Evolutionary conservation across 495 filamentous ascomycete species (phyloP), one percentile per base, ranked within the genome.

Genomic region (Pseudoneurospora amorphoporcata): DNA sequence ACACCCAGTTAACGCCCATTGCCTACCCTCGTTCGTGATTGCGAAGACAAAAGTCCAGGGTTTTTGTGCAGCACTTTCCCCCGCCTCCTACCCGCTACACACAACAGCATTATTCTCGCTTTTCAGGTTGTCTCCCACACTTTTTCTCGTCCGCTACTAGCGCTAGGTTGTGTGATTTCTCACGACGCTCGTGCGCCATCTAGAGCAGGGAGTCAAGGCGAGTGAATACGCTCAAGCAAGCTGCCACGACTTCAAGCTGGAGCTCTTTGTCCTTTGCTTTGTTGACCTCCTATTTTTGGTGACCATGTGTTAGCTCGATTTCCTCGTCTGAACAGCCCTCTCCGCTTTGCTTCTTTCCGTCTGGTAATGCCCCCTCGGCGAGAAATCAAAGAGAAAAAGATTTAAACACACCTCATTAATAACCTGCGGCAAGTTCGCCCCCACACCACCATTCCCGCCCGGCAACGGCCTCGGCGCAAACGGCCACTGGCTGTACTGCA

Each of bases 401-500:
- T 58, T 1, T 23, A 3, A 35, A 74, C 81, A 73, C 40, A 86
- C 85, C 80, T 98, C 94, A 71, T 88, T 85, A 74, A 97, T 90
- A 39, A 92, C 91, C 82, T 94, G 91, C n/a, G 91, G 91, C 78
- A 98, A 78, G 81, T 98, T 99, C 77, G 94, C 92, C n/a, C 94
- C 95, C 72, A 97, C 92, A 19, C 53, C 53, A 8, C 92, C 92
- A 69, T 89, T 90, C 45, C 88, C 90, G 4, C 53, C 53, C 2
- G 53, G 53, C 39, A 90, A 90, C 4, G 93, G 83, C 78, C 92
- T 90, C 82, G 89, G 90, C 45, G 88, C 93, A 83, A 99, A 99
- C 4, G 95, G 95, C 90, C 90, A 98, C 84, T 99, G 96, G 71
- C 92, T 95, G 82, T 97, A 99, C 77, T 99, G 95, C 16, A 92